A percentile compares a stretch with the other conserved stretches of the same genome.
phyloP scores from a whole-genome alignment of 2,329 filamentous ascomycete genomes.

The Aspergillus versicolor region DNA sequence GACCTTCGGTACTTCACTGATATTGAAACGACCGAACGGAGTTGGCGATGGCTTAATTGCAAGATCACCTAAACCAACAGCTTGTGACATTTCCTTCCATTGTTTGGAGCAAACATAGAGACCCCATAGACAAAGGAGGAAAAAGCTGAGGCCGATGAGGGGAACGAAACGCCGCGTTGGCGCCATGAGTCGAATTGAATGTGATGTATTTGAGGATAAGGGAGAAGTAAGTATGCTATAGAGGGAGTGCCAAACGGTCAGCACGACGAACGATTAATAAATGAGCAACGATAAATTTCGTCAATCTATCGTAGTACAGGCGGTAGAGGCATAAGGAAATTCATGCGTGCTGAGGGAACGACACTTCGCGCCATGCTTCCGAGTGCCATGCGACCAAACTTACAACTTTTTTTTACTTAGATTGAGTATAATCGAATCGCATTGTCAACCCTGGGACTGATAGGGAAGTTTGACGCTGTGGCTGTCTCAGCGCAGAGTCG shows the following conservation, averaged over 20 bases:
- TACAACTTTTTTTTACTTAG: background rate
- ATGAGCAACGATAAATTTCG: background rate
- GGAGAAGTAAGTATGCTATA: conserved; percentile 3
- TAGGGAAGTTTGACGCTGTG: background rate
- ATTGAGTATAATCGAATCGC: background rate
- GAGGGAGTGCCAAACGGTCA: background rate
- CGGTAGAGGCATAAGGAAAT: background rate
- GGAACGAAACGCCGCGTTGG: conserved; percentile 31
- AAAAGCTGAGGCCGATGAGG: conserved; percentile 34
- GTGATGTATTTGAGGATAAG: background rate
- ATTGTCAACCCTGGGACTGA: conserved; percentile 7
- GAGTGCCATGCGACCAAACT: background rate
- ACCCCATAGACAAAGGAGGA: conserved; percentile 29
- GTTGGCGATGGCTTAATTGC: conserved; percentile 13
- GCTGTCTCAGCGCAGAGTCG: background rate
- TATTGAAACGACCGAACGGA: conserved; percentile 14
- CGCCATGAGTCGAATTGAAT: conserved; percentile 28
- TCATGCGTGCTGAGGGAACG: background rate
- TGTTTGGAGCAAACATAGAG: conserved; percentile 29
- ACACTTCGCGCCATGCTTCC: background rate
- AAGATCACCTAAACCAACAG: conserved; percentile 38
- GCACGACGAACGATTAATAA: background rate
- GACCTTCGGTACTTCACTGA: conserved; percentile 14
- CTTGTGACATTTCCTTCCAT: conserved; percentile 38
- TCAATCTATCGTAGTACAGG: background rate